phyloP scores from a whole-genome alignment of 257 asterid species.

The Dorcoceras hygrometricum region DNA sequence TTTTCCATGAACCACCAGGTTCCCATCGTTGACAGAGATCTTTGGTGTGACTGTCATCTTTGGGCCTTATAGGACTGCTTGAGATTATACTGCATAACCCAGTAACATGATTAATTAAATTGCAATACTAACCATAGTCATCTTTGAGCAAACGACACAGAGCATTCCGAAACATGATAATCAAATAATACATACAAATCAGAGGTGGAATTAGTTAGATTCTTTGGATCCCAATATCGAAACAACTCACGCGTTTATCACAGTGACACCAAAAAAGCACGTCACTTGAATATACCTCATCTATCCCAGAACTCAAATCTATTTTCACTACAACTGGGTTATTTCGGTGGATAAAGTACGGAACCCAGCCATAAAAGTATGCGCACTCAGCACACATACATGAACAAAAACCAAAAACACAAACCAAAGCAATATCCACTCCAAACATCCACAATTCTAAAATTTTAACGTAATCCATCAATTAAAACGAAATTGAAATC shows the following conservation, averaged over 20 bases:
- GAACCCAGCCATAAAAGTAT: background rate
- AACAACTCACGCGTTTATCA: background rate
- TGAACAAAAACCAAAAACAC: background rate
- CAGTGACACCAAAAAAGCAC: no score
- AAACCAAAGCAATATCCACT: constrained; percentile 8
- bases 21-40: constrained; percentile 70
- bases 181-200: background rate
- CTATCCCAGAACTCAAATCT: background rate
- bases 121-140: constrained; percentile 5
- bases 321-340: background rate
- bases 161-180: background rate
- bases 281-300: background rate
- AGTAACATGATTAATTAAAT: constrained; percentile 17
- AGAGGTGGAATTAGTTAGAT: background rate
- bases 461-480: background rate
- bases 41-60: constrained; percentile 89
- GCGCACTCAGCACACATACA: background rate
- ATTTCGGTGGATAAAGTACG: background rate
- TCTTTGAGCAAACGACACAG: constrained; percentile 2
- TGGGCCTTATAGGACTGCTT: constrained; percentile 23
- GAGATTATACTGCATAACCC: constrained; percentile 41
- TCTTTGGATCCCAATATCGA: background rate
- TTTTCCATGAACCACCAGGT: constrained; percentile 93
- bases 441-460: constrained; percentile 2
- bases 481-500: background rate